Evolutionary conservation across 495 filamentous ascomycete genomes (phyloP).

Genomic region (Tricharina praecox): DNA sequence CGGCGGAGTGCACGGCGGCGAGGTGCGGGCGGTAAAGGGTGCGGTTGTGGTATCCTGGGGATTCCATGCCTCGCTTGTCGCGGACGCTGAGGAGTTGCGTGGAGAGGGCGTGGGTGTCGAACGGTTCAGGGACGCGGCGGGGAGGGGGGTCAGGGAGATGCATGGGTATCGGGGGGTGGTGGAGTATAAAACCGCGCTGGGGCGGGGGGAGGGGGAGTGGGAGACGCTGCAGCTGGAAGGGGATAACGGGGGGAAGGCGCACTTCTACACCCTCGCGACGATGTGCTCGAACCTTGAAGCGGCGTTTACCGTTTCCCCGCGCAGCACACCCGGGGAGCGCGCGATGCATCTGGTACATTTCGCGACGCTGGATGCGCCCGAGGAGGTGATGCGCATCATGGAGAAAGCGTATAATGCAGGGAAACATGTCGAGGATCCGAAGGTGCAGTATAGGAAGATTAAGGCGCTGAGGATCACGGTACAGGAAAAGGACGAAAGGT

Average conservation of each 20-base stretch:
- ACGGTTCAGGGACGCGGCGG: slow-evolving; percentile 69
- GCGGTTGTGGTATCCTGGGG: slow-evolving; percentile 76
- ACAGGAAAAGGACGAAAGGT: slow-evolving; percentile 40
- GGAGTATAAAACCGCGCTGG: background rate
- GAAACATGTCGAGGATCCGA: slow-evolving; percentile 43
- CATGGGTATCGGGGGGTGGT: slow-evolving; percentile 42
- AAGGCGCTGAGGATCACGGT: slow-evolving; percentile 50
- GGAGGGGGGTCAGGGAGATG: slow-evolving; percentile 49
- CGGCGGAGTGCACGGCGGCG: slow-evolving; percentile 10
- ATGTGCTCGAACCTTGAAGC: slow-evolving; percentile 65
- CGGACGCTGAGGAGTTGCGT: slow-evolving; percentile 64
- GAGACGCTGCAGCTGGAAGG: background rate
- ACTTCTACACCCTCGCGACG: slow-evolving; percentile 60
- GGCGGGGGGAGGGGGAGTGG: slow-evolving; percentile 1
- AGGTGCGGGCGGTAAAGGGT: slow-evolving; percentile 38
- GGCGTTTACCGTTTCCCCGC: slow-evolving; percentile 60
- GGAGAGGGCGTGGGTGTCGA: slow-evolving; percentile 52
- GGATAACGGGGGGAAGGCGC: slow-evolving; percentile 29
- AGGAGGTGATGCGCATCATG: slow-evolving; percentile 60
- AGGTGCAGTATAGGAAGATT: slow-evolving; percentile 49
- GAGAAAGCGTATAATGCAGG: slow-evolving; percentile 55
- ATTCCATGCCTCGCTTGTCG: slow-evolving; percentile 72
- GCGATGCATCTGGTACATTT: slow-evolving; percentile 58
- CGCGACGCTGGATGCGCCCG: slow-evolving; percentile 33
- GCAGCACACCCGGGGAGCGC: slow-evolving; percentile 46